Percentiles rank a stretch among this genome's conserved stretches.
Evolutionary conservation across 2,329 filamentous ascomycete genomes (phyloP).

Genomic region (Hymenoscyphus albidus): DNA sequence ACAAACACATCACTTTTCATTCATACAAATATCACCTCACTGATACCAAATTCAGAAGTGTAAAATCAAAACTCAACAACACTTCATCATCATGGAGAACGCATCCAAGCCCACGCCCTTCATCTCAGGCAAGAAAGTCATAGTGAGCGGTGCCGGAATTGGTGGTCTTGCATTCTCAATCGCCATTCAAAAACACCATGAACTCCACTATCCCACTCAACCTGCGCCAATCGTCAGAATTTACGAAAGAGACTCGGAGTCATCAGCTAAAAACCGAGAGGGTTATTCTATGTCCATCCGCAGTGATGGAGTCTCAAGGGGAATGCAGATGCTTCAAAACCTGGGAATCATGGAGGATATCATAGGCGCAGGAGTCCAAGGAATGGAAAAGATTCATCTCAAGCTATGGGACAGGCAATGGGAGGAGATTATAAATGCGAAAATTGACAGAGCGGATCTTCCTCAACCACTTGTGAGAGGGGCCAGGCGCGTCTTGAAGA

Average conservation of each 20-base stretch:
- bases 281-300: slow-evolving; percentile 41
- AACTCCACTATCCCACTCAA: slow-evolving; percentile 20
- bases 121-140: slow-evolving; percentile 41
- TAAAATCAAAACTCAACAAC: neutral
- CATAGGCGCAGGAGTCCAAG: slow-evolving; percentile 35
- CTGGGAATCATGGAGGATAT: slow-evolving; percentile 39
- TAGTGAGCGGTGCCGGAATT: slow-evolving; percentile 43
- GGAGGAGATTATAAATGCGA: slow-evolving; percentile 34
- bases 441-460: slow-evolving; percentile 33
- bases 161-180: slow-evolving; percentile 43
- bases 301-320: slow-evolving; percentile 36
- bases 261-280: slow-evolving; percentile 33
- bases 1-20: neutral
- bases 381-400: slow-evolving; percentile 33
- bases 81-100: neutral
- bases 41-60: neutral
- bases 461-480: slow-evolving; percentile 39
- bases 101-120: slow-evolving; percentile 20
- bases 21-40: neutral
- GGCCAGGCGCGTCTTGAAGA: slow-evolving; percentile 37
- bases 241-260: slow-evolving; percentile 41
- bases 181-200: slow-evolving; percentile 40
- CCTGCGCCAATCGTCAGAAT: slow-evolving; percentile 38
- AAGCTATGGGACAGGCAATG: slow-evolving; percentile 42
- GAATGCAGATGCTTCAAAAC: slow-evolving; percentile 39